A percentile compares a stretch with the other conserved stretches of the same genome.
Conservation (phyloP, 1,284 basidiomycete genomes). For the Naganishia liquefaciens region DNA sequence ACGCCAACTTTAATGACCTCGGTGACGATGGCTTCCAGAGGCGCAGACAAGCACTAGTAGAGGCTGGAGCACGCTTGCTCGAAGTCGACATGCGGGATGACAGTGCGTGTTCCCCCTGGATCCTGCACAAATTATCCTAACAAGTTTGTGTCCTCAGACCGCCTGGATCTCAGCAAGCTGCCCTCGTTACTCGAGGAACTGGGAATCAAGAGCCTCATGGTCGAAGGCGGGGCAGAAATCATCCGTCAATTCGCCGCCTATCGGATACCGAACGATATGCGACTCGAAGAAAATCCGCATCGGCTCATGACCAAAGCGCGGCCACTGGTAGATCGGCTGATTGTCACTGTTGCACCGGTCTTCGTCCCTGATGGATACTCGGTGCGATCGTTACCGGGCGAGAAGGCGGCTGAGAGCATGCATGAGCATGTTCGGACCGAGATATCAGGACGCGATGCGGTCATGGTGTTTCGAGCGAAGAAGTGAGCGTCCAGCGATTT, state of each 20-base stretch:
- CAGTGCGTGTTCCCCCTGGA: conserved; percentile 46
- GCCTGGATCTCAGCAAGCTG: conserved; percentile 59
- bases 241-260: conserved; percentile 55
- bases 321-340: conserved; percentile 33
- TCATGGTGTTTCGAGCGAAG: conserved; percentile 45
- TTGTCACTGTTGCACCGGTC: conserved; percentile 37
- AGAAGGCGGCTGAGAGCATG: background rate
- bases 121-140: too few species aligned
- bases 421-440: conserved; percentile 46
- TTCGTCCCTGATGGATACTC: conserved; percentile 25
- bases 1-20: background rate
- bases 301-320: background rate
- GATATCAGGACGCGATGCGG: conserved; percentile 51
- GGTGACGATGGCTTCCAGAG: conserved; percentile 38
- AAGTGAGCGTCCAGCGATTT: background rate
- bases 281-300: too few species aligned
- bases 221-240: conserved; percentile 86
- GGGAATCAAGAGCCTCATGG: conserved; percentile 78
- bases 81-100: conserved; percentile 53
- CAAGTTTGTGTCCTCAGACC: conserved; percentile 45
- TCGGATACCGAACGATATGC: background rate
- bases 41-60: conserved; percentile 41
- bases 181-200: conserved; percentile 60
- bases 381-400: background rate
- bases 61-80: conserved; percentile 49